These are phyloP conservation scores for Vitellaria paradoxa DNA, from an alignment of 179 eudicot species.

Conservation along the genomic window DNA sequence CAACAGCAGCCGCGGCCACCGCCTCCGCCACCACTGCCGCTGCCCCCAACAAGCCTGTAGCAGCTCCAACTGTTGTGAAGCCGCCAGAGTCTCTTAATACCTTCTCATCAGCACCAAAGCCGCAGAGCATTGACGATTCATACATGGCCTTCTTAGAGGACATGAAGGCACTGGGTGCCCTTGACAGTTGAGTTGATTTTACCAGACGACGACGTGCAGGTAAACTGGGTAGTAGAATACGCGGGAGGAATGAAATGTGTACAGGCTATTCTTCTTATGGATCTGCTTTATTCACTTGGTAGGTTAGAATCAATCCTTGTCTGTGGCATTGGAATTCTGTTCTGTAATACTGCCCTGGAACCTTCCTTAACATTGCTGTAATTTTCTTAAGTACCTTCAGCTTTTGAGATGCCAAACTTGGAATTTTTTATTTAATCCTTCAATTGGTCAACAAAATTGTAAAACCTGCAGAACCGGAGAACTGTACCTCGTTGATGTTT, in stretches of 20 bases:
- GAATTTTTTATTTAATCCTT: too few species aligned
- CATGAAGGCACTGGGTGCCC: conserved; percentile 98
- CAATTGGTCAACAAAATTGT: too few species aligned
- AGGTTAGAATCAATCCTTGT: not conserved
- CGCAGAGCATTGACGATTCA: conserved; percentile 84
- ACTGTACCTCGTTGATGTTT: too few species aligned
- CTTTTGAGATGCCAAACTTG: too few species aligned
- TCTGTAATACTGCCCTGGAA: not conserved
- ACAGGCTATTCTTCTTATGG: not conserved
- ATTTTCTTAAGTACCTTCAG: not conserved
- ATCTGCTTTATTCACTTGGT: not conserved
- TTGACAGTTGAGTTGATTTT: conserved; percentile 53
- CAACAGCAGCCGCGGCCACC: conserved; percentile 32
- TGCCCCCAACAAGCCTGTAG: conserved; percentile 26
- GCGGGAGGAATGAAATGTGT: not conserved
- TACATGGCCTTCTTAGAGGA: conserved; percentile 94
- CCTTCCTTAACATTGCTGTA: not conserved
- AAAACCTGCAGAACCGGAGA: too few species aligned
- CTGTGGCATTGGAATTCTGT: not conserved
- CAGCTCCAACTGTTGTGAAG: conserved; percentile 41
- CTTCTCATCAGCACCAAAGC: conserved; percentile 47
- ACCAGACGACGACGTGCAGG: not conserved
- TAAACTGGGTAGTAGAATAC: not conserved
- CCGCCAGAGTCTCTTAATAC: conserved; percentile 29
- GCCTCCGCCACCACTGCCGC: too few species aligned